A percentile compares a stretch with the other conserved stretches of the same genome.
phyloP scores from a whole-genome alignment of 2,329 filamentous ascomycete genomes.

The Pseudogymnoascus destructans region DNA sequence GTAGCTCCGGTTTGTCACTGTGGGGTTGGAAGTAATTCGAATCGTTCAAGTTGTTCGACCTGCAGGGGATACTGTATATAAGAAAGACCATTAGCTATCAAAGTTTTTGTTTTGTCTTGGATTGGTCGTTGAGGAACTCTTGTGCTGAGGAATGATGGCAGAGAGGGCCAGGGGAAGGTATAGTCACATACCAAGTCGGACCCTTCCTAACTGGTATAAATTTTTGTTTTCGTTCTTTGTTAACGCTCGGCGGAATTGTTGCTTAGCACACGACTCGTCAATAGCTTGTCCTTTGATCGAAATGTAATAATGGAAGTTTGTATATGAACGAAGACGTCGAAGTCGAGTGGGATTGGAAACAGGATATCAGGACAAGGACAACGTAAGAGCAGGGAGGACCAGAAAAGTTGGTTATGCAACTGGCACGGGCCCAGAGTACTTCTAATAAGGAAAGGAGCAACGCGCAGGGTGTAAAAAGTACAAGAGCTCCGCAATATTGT shows the following conservation, averaged over 20 bases:
- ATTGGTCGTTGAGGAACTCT: neutral
- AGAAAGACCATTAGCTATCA: neutral
- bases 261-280: neutral
- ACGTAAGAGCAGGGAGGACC: neutral
- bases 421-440: slow-evolving; percentile 2
- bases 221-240: neutral
- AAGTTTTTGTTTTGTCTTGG: neutral
- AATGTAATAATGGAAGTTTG: neutral
- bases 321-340: slow-evolving; percentile 3
- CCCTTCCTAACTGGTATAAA: slow-evolving; percentile 5
- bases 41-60: neutral
- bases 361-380: neutral
- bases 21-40: neutral
- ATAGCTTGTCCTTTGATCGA: slow-evolving; percentile 4
- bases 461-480: neutral
- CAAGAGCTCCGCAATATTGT: neutral
- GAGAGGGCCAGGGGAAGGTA: neutral
- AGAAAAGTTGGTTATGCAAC: slow-evolving; percentile 6
- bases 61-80: slow-evolving; percentile 1
- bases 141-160: neutral
- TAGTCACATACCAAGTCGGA: slow-evolving; percentile 8
- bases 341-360: slow-evolving; percentile 3
- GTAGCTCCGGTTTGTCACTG: neutral
- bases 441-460: slow-evolving; percentile 6
- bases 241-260: neutral